Evolutionary conservation across 805 yeast genomes (phyloP), one percentile per base, ranked within the genome.

Genomic region (Lachancea mirantina): DNA sequence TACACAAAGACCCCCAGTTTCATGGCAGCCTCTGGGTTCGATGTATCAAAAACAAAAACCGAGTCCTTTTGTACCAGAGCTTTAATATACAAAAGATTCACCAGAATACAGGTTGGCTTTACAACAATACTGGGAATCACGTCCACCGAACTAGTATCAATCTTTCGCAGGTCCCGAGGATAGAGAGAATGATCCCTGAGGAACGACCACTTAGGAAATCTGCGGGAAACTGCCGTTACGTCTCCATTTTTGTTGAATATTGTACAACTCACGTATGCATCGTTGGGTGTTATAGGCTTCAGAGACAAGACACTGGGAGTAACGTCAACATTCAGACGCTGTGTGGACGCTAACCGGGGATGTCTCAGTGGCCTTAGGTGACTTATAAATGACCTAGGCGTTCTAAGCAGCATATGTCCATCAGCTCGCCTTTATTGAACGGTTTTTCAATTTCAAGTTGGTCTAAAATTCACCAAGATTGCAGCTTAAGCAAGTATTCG

Each of bases 41-140:
- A 43, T 0, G 79, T 71, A 32, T 92, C 97, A 57, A 92, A 92
- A 1, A 92, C 70, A 60, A 83, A 70, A 7, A 92, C 94, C 41
- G 70, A 64, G 47, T 89, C 84, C 25, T 74, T 69, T 47, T 81
- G 83, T n/a, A 92, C 74, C 28, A 92, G 66, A 1, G 96, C 97
- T 43, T 92, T 81, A 30, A 92, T 85, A 53, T 88, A 92, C 23
- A 92, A 61, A 49, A 92, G 59, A 52, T 87, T 88, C 30, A 92
- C 76, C 34, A 92, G 63, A 13, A 89, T 82, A 32, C 94, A 80
- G 61, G 73, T 33, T 10, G 75, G 70, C 38, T 96, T 70, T 14
- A 87, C 85, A 39, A 88, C 77, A 28, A 92, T 80, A 13, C 85
- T 76, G 0, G 98, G 98, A 3, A 88, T 88, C 14, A 89, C 84